phyloP scores from a whole-genome alignment of 164 flowering plant genomes.

The Vitis amurensis region DNA sequence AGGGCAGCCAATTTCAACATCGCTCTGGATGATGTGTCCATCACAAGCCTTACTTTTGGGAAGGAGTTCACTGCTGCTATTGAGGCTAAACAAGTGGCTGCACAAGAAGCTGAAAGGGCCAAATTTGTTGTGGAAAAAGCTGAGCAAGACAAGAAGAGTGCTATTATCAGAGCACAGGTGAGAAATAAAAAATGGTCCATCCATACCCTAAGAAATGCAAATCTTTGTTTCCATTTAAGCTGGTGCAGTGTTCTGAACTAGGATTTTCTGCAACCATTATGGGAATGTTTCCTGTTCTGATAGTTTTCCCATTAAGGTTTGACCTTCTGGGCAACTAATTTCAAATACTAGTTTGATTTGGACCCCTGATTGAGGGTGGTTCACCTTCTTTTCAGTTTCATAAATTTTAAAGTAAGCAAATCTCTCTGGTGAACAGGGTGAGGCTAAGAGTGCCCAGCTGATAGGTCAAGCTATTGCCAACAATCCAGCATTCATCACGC shows the following conservation, averaged over 20 bases:
- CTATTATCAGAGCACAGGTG: slow-evolving; percentile 68
- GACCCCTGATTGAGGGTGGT: not conserved
- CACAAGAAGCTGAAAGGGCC: slow-evolving; percentile 75
- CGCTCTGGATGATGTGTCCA: slow-evolving; percentile 71
- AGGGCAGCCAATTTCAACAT: slow-evolving; percentile 62
- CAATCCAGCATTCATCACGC: slow-evolving; percentile 43
- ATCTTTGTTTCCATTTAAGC: too few species aligned
- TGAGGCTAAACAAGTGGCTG: slow-evolving; percentile 77
- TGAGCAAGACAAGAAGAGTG: slow-evolving; percentile 76
- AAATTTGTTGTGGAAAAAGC: slow-evolving; percentile 73
- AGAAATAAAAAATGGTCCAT: slow-evolving; percentile 2
- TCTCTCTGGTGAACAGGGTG: slow-evolving; percentile 28
- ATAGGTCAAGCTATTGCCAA: slow-evolving; percentile 48
- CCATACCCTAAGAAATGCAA: too few species aligned
- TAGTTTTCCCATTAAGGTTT: too few species aligned
- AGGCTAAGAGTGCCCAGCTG: slow-evolving; percentile 47
- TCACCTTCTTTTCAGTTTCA: too few species aligned
- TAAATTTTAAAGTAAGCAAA: too few species aligned
- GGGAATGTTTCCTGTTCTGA: not conserved
- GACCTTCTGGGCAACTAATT: too few species aligned
- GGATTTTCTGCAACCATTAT: too few species aligned
- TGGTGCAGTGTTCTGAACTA: too few species aligned
- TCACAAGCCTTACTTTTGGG: slow-evolving; percentile 61
- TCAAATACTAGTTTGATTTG: not conserved
- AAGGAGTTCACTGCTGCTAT: slow-evolving; percentile 69